Percentiles rank a stretch among this genome's conserved stretches.
Conservation (phyloP, 768 basidiomycete genomes). For the Lactarius hatsudake region DNA sequence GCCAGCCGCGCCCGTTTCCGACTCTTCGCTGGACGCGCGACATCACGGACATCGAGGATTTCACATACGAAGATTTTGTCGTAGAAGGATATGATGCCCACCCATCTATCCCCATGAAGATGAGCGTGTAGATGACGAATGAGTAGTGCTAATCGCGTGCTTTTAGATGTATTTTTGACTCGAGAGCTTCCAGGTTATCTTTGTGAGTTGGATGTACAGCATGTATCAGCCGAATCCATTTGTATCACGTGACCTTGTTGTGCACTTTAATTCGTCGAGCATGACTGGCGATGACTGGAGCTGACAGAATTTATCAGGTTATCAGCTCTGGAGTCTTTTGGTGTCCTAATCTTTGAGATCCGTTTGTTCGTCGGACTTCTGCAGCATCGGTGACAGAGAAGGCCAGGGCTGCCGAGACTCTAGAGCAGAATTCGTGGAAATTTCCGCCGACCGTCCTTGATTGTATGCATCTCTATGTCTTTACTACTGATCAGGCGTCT, state of each 20-base stretch:
- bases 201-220: neutral
- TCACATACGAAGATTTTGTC: conserved; percentile 74
- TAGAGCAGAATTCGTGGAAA: neutral
- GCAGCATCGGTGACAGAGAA: neutral
- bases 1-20: conserved; percentile 82
- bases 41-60: conserved; percentile 73
- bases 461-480: neutral
- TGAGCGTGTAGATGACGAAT: conserved; percentile 66
- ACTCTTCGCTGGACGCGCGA: conserved; percentile 70
- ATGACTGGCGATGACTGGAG: neutral
- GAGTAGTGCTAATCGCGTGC: conserved; percentile 2
- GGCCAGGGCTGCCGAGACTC: neutral
- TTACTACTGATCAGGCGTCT: neutral
- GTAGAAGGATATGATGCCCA: conserved; percentile 86
- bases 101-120: conserved; percentile 88
- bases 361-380: neutral
- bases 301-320: conserved; percentile 1
- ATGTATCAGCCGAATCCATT: neutral
- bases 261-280: neutral
- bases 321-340: too few relatives aligned
- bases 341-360: neutral
- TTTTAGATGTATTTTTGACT: conserved; percentile 2
- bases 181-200: neutral
- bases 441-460: neutral
- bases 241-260: neutral